Evolutionary conservation across 768 basidiomycete species (phyloP).

Genomic region (Boletus reticulatus): DNA sequence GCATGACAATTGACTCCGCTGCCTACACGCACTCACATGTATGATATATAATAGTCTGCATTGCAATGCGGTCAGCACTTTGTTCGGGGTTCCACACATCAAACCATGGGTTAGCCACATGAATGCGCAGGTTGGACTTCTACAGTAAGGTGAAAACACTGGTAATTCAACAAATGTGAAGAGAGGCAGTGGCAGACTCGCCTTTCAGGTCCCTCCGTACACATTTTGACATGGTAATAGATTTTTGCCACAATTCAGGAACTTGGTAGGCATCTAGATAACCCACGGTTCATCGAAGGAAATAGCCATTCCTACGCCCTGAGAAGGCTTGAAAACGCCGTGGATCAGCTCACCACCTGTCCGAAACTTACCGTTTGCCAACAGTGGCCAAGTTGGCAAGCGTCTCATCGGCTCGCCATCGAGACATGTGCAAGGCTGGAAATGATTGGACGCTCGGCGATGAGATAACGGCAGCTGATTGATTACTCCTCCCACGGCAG

Average conservation of each 20-base stretch:
- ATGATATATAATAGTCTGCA: constrained; percentile 11
- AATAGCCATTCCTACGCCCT: background rate
- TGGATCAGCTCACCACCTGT: constrained; percentile 11
- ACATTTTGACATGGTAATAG: background rate
- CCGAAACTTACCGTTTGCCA: background rate
- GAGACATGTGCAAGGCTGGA: background rate
- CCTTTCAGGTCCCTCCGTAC: background rate
- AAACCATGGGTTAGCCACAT: constrained; percentile 9
- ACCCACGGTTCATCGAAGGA: background rate
- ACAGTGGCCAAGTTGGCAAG: constrained; percentile 10
- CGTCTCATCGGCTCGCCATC: background rate
- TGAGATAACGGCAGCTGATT: background rate
- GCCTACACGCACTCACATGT: constrained; percentile 10
- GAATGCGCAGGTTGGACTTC: background rate
- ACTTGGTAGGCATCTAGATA: background rate
- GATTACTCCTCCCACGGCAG: constrained; percentile 4
- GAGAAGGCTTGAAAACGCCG: background rate
- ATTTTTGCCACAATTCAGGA: constrained; percentile 5
- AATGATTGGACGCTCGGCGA: background rate
- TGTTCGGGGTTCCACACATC: background rate
- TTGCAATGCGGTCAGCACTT: constrained; percentile 8
- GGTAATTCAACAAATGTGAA: background rate
- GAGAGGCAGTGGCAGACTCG: background rate
- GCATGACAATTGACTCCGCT: constrained; percentile 20
- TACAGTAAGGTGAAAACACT: background rate